Evolutionary conservation across 352 stramenopile species (phyloP), one percentile per base, ranked within the genome.

Genomic region (Phytophthora sp.): DNA sequence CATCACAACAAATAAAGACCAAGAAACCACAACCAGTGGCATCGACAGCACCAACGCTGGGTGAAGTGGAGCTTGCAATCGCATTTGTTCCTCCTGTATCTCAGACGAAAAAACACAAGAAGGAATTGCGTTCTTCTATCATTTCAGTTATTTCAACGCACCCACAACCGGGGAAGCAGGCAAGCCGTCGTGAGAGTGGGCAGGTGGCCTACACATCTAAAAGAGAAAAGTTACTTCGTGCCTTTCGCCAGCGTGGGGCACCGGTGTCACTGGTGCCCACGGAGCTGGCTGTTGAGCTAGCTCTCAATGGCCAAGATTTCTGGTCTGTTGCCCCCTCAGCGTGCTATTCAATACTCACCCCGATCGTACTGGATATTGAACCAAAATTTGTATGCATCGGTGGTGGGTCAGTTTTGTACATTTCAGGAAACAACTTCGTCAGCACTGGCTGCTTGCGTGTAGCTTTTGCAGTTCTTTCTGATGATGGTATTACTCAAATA

Each of bases 251-350:
- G 32, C 66, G 65, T 18, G 57, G 65, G 3, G 58, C 62, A 20
- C 59, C 57, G 0, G 38, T 61, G 13, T 76, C 72, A 8, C 17
- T 77, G 6, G 54, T 87, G 6, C 78, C 81, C 0, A 90, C 59
- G 2, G 81, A 90, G 30, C 50, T 90, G 27, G 48, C 75, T 2
- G 62, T 86, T 0, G 81, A 90, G 27, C 34, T 90, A 2, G 81
- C 81, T 9, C 66, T 90, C 10, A 90, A 90, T 48, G 81, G 81
- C 1, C 81, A 90, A 53, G 79, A 90, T 37, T 90, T 86, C 17
- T 79, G 76, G 72, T 87, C 81, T 0, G 39, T 72, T 1, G 74
- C 74, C 11, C 75, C 79, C 1, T 69, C 60, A 9, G 69, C 53
- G 5, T 77, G 76, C 39, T 86, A 81, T 21, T 53, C 75, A 11